Conservation (phyloP, 2,329 filamentous ascomycete genomes). For the Fusarium pseudoanthophilum region DNA sequence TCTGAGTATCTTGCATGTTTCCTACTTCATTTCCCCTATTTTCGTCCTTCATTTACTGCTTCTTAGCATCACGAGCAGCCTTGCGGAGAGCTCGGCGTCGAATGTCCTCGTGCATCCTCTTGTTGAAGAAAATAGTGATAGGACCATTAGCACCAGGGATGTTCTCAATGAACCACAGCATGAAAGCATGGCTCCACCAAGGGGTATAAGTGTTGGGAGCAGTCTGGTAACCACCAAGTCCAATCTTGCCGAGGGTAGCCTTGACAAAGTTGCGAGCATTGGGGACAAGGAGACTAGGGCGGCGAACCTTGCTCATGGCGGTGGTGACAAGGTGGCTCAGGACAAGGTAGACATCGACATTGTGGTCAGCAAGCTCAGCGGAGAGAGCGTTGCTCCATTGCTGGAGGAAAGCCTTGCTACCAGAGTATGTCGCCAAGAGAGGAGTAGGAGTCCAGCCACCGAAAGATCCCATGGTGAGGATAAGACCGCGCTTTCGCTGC, state of each 20-base stretch:
- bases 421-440: conserved; percentile 93
- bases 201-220: conserved; percentile 89
- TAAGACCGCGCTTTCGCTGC: conserved; percentile 83
- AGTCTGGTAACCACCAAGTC: conserved; percentile 80
- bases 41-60: conserved; percentile 54
- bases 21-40: not conserved
- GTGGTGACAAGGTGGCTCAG: conserved; percentile 94
- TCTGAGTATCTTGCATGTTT: not conserved
- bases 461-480: conserved; percentile 97
- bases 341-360: conserved; percentile 90
- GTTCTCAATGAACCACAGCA: conserved; percentile 83
- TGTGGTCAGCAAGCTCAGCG: conserved; percentile 81
- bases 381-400: conserved; percentile 92
- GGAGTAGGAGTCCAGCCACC: conserved; percentile 93
- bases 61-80: conserved; percentile 83
- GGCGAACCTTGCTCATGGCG: conserved; percentile 96
- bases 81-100: conserved; percentile 85
- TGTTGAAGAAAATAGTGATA: conserved; percentile 61
- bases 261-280: conserved; percentile 85
- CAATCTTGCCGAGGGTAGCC: conserved; percentile 82
- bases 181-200: conserved; percentile 89
- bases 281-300: conserved; percentile 80
- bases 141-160: conserved; percentile 62
- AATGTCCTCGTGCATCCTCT: conserved; percentile 83
- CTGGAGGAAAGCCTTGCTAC: conserved; percentile 97